These are phyloP conservation scores for Euphorbia schlechtendalii DNA, from an alignment of 441 rosid species.

Conservation along the genomic window DNA sequence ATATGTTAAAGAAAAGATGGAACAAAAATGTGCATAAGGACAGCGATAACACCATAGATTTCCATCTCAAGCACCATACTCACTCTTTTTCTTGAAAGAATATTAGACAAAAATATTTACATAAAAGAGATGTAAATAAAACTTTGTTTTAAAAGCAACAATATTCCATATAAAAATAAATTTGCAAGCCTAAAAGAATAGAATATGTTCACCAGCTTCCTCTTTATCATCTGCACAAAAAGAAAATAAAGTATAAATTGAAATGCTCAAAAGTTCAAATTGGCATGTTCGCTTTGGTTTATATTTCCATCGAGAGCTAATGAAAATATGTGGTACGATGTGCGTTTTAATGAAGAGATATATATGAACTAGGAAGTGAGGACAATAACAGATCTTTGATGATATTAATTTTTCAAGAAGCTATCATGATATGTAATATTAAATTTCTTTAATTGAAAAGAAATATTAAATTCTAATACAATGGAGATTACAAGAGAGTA, in stretches of 20 bases:
- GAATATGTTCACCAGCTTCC: constrained; percentile 10
- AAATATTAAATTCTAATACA: too few relatives aligned
- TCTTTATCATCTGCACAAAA: neutral
- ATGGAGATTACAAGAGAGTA: too few relatives aligned
- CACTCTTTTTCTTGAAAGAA: constrained; percentile 16
- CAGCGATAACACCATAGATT: neutral
- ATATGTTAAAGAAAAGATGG: neutral
- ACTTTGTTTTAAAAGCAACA: constrained; percentile 25
- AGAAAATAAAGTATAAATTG: neutral
- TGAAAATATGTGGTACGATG: neutral
- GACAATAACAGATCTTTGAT: too few relatives aligned
- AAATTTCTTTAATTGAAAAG: too few relatives aligned
- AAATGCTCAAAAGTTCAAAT: neutral
- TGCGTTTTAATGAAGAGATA: neutral
- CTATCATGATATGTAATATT: too few relatives aligned
- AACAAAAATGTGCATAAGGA: constrained; percentile 1
- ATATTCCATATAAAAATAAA: constrained; percentile 11
- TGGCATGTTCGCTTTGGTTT: neutral
- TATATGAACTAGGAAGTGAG: too few relatives aligned
- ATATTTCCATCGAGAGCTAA: neutral
- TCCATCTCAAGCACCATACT: constrained; percentile 7
- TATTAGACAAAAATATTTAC: constrained; percentile 15
- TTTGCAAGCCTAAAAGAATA: constrained; percentile 13
- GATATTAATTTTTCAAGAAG: too few relatives aligned
- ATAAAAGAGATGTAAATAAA: constrained; percentile 22